phyloP scores from a whole-genome alignment of 805 yeast species.

The Cyberlindnera subsufficiens region DNA sequence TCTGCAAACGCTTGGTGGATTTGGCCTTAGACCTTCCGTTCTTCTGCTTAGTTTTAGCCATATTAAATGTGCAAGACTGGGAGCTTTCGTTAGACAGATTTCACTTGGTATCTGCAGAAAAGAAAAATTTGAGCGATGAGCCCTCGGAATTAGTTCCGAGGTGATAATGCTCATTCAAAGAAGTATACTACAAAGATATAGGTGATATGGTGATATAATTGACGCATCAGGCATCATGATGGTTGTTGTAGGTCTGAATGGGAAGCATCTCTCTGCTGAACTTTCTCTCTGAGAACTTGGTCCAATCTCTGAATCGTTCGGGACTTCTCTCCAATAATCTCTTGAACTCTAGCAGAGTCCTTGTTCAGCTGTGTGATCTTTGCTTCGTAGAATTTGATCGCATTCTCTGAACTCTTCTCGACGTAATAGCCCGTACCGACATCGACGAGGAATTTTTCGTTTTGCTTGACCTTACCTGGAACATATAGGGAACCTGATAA shows the following conservation, averaged over 20 bases:
- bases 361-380: conserved; percentile 67
- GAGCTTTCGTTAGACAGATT: neutral
- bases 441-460: conserved; percentile 76
- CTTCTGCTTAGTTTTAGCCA: conserved; percentile 5
- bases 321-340: conserved; percentile 70
- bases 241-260: neutral
- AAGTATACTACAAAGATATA: too few species aligned
- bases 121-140: conserved; percentile 6
- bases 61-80: neutral
- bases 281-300: conserved; percentile 45
- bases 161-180: too few species aligned
- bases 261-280: conserved; percentile 26
- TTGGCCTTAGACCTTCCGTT: conserved; percentile 16
- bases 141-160: conserved; percentile 1
- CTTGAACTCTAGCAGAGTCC: conserved; percentile 70
- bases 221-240: neutral
- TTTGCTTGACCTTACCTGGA: conserved; percentile 70
- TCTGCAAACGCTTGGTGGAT: conserved; percentile 34
- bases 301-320: conserved; percentile 59
- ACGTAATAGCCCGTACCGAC: conserved; percentile 95
- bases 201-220: neutral
- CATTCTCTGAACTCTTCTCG: conserved; percentile 65
- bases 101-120: neutral
- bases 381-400: conserved; percentile 63
- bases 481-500: conserved; percentile 84